Evolutionary conservation across 257 asterid species (phyloP), one percentile per base, ranked within the genome.

Genomic region (Thymus mandschuricus): DNA sequence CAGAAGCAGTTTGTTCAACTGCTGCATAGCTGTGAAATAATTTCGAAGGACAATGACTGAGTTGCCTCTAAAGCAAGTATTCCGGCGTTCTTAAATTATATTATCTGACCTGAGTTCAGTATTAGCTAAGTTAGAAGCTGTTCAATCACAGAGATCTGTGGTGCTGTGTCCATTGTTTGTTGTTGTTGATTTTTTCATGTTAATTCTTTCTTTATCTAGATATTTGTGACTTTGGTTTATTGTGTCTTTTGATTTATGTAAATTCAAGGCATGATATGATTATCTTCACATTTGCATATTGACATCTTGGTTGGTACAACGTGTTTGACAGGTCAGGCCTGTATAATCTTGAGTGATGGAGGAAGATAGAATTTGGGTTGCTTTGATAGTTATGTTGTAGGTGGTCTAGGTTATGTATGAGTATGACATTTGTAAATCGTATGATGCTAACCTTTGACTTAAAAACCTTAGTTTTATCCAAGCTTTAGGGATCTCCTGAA

Each of bases 21-120:
- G 31, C 35, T 54, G 52, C 64, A 48, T 65, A 35, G 21, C 64
- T 35, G 11, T 38, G 66, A 57, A 49, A 50, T 64, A 40, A 71
- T 45, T 52, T 50, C 38, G 40, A 34, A 57, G 34, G 66, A 33
- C n/a, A 38, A 46, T 21, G 43, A 10, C 10, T 7, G 13, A 12
- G 2, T 34, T 60, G 28, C 27, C 12, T 21, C 33, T 54, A 34
- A 10, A 31, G 10, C 64, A 45, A 56, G 9, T 62, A 28, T 41
- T 27, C 6, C 6, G 46, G 6, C 46, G 2, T 27, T 11, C 28
- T 10, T 38, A n/a, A 33, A 35, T 52, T 52, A 10, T 45, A 28
- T 64, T 11, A 27, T 49, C 46, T 10, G 45, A 62, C 44, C 72
- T 3, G 45, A 54, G 10, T 15, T 45, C 35, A 31, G 48, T 21